Percentiles rank a stretch among this genome's conserved stretches.
Conservation (phyloP, 768 basidiomycete genomes). For the Termitomyces sp. region DNA sequence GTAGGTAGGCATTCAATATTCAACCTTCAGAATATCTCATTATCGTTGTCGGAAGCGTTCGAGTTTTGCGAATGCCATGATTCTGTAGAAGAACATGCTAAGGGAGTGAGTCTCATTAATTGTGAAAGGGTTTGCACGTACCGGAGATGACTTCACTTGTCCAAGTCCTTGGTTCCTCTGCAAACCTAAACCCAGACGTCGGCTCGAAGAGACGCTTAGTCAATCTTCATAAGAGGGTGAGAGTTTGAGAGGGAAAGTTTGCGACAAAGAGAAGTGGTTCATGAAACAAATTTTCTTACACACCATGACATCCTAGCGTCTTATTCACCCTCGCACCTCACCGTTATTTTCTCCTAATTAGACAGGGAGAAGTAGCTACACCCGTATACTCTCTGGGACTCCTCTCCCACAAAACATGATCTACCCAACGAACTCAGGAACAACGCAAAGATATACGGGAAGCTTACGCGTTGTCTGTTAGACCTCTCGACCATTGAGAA, state of each 20-base stretch:
- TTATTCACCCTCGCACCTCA: neutral
- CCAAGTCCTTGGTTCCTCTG: neutral
- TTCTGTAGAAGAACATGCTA: no score
- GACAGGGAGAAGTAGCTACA: neutral
- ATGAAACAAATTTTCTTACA: neutral
- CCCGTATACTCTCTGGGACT: neutral
- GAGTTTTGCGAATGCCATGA: no score
- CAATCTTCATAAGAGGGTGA: no score
- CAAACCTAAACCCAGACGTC: no score
- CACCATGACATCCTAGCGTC: neutral
- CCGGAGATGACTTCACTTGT: neutral
- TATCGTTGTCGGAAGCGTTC: no score
- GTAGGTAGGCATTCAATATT: no score
- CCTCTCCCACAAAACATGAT: neutral
- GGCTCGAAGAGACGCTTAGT: neutral
- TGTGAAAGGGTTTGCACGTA: no score
- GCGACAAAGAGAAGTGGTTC: neutral
- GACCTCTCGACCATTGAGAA: neutral
- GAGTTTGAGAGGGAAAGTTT: neutral
- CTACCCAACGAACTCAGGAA: neutral
- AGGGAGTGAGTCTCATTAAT: no score
- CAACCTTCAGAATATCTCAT: no score
- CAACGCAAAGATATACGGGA: neutral
- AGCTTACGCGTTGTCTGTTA: neutral
- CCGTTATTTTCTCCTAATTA: neutral